Conservation (phyloP, 148 eudicot genomes). For the Rhododendron griersonianum region DNA sequence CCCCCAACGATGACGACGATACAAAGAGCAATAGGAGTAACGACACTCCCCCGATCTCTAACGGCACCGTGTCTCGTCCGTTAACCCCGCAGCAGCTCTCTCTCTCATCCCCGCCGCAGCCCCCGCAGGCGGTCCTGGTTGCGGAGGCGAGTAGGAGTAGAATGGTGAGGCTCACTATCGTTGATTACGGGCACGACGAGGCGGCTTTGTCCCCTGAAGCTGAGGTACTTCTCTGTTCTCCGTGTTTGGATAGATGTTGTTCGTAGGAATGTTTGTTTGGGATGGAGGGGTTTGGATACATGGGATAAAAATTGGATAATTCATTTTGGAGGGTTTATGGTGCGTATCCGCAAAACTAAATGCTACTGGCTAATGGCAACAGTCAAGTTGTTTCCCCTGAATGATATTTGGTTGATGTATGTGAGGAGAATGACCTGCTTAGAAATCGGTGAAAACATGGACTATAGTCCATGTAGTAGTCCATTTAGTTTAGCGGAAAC, state of each 20-base stretch:
- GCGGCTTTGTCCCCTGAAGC: conserved; percentile 77
- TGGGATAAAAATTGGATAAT: neutral
- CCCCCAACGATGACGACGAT: conserved; percentile 21
- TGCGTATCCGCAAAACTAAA: too few species aligned
- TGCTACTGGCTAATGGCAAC: too few species aligned
- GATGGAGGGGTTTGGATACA: neutral
- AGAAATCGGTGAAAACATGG: too few species aligned
- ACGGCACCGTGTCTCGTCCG: conserved; percentile 20
- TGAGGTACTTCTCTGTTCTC: conserved; percentile 40
- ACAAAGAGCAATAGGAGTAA: conserved; percentile 10
- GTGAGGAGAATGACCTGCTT: too few species aligned
- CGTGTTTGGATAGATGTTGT: neutral
- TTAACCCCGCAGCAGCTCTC: conserved; percentile 30
- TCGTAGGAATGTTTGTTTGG: neutral
- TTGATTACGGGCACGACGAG: conserved; percentile 89
- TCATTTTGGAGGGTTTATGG: neutral
- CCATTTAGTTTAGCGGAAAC: too few species aligned
- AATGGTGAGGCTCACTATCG: conserved; percentile 51
- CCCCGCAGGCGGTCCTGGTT: neutral
- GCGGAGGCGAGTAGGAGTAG: conserved; percentile 20
- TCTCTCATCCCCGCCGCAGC: conserved; percentile 7
- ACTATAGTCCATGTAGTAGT: too few species aligned
- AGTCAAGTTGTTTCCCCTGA: too few species aligned
- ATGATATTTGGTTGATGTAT: too few species aligned
- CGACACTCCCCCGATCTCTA: conserved; percentile 1